A percentile compares a stretch with the other conserved stretches of the same genome.
Conservation (phyloP, 306 rosid species). For the Cercis canadensis region DNA sequence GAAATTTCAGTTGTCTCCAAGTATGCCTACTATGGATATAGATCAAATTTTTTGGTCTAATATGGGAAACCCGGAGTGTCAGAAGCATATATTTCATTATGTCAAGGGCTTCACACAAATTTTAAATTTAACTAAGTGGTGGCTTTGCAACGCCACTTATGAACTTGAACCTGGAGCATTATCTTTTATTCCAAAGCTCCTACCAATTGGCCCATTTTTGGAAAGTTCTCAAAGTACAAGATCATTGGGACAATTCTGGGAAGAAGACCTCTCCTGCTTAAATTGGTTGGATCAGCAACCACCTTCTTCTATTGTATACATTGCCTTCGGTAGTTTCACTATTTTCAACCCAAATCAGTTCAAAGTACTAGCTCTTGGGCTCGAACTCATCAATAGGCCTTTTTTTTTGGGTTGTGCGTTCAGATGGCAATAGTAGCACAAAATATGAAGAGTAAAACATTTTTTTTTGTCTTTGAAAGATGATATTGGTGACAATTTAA, state of each 20-base stretch:
- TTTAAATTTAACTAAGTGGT: neutral
- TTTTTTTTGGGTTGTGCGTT: too few relatives aligned
- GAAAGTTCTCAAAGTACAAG: neutral
- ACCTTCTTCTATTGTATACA: neutral
- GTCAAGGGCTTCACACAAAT: neutral
- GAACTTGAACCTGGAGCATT: neutral
- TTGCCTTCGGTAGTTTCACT: slow-evolving; percentile 26
- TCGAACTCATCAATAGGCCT: slow-evolving; percentile 3
- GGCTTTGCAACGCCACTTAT: neutral
- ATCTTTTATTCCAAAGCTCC: neutral
- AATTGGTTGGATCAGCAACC: slow-evolving; percentile 22
- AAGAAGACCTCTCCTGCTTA: neutral
- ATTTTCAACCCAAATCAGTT: slow-evolving; percentile 12
- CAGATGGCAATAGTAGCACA: too few relatives aligned
- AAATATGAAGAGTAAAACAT: too few relatives aligned
- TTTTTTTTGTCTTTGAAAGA: too few relatives aligned
- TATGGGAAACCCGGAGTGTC: neutral
- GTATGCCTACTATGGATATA: neutral
- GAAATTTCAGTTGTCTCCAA: neutral
- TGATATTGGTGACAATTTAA: too few relatives aligned
- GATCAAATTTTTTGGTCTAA: neutral
- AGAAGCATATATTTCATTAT: neutral
- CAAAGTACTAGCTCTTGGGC: slow-evolving; percentile 19
- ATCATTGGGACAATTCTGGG: slow-evolving; percentile 17
- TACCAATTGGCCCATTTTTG: slow-evolving; percentile 4